Evolutionary conservation across 768 basidiomycete species (phyloP).

Genomic region (Rhizopogon sp.): DNA sequence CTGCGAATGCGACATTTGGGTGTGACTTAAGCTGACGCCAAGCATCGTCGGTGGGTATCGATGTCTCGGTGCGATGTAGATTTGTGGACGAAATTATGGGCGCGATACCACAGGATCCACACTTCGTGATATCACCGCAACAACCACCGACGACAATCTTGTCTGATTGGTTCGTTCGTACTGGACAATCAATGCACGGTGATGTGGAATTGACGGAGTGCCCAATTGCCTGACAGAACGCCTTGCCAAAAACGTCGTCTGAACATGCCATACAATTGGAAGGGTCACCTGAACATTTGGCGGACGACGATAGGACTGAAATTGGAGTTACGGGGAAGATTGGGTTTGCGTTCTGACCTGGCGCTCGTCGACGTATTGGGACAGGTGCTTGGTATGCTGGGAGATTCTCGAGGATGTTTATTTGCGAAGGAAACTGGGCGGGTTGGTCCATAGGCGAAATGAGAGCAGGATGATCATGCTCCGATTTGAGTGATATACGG

Average conservation of each 20-base stretch:
- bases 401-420: conserved; percentile 72
- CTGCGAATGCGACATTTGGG: conserved; percentile 83
- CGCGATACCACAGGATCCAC: conserved; percentile 27
- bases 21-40: conserved; percentile 85
- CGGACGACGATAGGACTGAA: conserved; percentile 25
- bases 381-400: conserved; percentile 80
- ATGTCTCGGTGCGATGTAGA: conserved; percentile 31
- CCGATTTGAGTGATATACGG: conserved; percentile 9
- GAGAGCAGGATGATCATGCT: conserved; percentile 10
- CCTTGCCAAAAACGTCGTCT: conserved; percentile 81
- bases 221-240: conserved; percentile 77
- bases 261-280: conserved; percentile 82
- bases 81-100: conserved; percentile 22
- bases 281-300: conserved; percentile 79
- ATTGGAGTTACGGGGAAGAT: conserved; percentile 49
- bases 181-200: conserved; percentile 55
- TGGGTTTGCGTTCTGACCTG: conserved; percentile 34
- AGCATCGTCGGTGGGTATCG: conserved; percentile 75
- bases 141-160: conserved; percentile 28
- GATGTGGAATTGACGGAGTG: conserved; percentile 49
- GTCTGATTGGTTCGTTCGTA: conserved; percentile 23
- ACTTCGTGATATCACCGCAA: conserved; percentile 30
- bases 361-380: conserved; percentile 61
- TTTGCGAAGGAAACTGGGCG: conserved; percentile 22
- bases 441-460: conserved; percentile 19